Percentiles rank a stretch among this genome's conserved stretches.
Conservation (phyloP, 2,329 filamentous ascomycete species). For the Tolypocladium endophyticum region DNA sequence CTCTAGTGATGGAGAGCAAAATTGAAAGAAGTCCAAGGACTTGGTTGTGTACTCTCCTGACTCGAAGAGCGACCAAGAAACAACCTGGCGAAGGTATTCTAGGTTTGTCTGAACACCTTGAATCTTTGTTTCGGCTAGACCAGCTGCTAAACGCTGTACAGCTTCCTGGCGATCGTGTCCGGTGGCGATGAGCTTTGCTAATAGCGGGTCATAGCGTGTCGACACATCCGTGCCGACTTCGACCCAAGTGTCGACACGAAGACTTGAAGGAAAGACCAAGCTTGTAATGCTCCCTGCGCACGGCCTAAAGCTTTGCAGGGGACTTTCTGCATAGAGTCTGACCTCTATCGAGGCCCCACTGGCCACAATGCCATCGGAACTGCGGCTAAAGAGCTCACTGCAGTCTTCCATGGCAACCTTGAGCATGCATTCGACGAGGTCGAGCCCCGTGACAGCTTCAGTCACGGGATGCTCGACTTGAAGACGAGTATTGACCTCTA, state of each 20-base stretch:
- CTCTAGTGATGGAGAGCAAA: slow-evolving; percentile 19
- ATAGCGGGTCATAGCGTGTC: slow-evolving; percentile 66
- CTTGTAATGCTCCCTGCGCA: slow-evolving; percentile 47
- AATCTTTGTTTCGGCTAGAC: slow-evolving; percentile 38
- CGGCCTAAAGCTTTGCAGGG: slow-evolving; percentile 46
- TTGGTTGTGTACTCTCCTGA: slow-evolving; percentile 21
- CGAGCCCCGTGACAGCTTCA: slow-evolving; percentile 64
- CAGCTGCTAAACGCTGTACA: slow-evolving; percentile 49
- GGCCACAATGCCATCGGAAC: not conserved
- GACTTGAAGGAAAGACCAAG: slow-evolving; percentile 41
- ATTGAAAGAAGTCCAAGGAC: slow-evolving; percentile 18
- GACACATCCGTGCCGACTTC: slow-evolving; percentile 60
- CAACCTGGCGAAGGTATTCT: slow-evolving; percentile 19
- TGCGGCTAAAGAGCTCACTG: slow-evolving; percentile 8
- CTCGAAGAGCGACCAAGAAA: slow-evolving; percentile 15
- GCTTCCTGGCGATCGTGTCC: slow-evolving; percentile 49
- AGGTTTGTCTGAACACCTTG: slow-evolving; percentile 23
- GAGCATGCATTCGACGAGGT: slow-evolving; percentile 51
- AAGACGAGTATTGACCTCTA: slow-evolving; percentile 37
- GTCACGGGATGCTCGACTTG: slow-evolving; percentile 46
- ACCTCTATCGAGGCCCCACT: slow-evolving; percentile 26
- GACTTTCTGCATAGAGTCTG: slow-evolving; percentile 37
- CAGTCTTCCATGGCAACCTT: slow-evolving; percentile 14
- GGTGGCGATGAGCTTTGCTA: slow-evolving; percentile 63
- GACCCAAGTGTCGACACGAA: slow-evolving; percentile 57